Evolutionary conservation across 1,139 yeast species (phyloP).

Genomic region (Taiozyma sp.): DNA sequence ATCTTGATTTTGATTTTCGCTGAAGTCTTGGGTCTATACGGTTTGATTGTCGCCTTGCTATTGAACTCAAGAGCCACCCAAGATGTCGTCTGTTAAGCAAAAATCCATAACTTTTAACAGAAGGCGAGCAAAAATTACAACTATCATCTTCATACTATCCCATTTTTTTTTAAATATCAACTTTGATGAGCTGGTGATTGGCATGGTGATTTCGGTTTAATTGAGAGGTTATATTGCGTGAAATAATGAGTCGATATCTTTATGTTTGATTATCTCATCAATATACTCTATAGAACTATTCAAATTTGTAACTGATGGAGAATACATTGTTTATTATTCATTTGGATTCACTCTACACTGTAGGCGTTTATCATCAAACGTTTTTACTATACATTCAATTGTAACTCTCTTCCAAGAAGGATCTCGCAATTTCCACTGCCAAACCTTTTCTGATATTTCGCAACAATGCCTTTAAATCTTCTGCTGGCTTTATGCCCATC

Average conservation of each 20-base stretch:
- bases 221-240: neutral
- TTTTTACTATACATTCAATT: neutral
- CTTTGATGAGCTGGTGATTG: neutral
- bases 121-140: neutral
- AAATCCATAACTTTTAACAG: neutral
- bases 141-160: neutral
- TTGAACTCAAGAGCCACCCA: conserved; percentile 96
- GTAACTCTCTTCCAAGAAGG: conserved; percentile 8
- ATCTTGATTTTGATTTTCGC: conserved; percentile 96
- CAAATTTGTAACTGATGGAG: neutral
- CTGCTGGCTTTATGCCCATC: conserved; percentile 15
- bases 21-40: conserved; percentile 96
- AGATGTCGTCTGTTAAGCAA: conserved; percentile 72
- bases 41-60: conserved; percentile 94
- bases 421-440: conserved; percentile 20
- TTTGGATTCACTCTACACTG: neutral
- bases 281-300: neutral
- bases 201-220: neutral
- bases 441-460: conserved; percentile 18
- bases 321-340: neutral
- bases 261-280: neutral
- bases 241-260: neutral
- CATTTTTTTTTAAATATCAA: neutral
- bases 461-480: conserved; percentile 11
- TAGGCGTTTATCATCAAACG: neutral